These are phyloP conservation scores for Rhizopus arrhizus DNA, from an alignment of 371 early-diverging fungal species.

Conservation along the genomic window DNA sequence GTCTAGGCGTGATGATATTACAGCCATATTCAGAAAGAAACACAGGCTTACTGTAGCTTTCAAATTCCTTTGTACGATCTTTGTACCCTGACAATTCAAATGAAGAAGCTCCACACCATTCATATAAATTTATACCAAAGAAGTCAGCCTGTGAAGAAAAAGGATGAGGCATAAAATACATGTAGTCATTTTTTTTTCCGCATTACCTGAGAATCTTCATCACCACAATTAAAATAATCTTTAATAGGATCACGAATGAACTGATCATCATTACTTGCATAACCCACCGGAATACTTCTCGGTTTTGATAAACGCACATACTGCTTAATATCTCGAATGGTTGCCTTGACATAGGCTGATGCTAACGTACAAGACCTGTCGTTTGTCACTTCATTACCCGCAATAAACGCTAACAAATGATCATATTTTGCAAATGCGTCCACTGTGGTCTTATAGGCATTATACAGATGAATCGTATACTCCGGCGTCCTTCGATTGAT, in stretches of 20 bases:
- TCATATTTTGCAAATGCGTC: constrained; percentile 68
- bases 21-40: constrained; percentile 74
- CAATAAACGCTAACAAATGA: constrained; percentile 75
- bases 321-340: constrained; percentile 71
- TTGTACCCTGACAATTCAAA: constrained; percentile 63
- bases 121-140: constrained; percentile 73
- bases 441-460: constrained; percentile 61
- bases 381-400: constrained; percentile 83
- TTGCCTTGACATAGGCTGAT: constrained; percentile 74
- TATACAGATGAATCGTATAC: constrained; percentile 63
- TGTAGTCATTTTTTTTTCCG: constrained; percentile 6
- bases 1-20: constrained; percentile 56
- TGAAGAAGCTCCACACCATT: constrained; percentile 63
- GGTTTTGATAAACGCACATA: constrained; percentile 52
- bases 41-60: constrained; percentile 60
- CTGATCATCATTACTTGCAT: constrained; percentile 79
- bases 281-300: constrained; percentile 74
- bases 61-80: constrained; percentile 59
- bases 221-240: constrained; percentile 77
- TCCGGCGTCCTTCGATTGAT: constrained; percentile 69
- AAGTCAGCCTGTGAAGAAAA: constrained; percentile 60
- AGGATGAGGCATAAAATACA: background rate
- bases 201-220: constrained; percentile 54
- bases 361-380: constrained; percentile 69
- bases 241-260: constrained; percentile 67